Evolutionary conservation across 441 rosid species (phyloP).

Genomic region (Dalechampia spathulata): DNA sequence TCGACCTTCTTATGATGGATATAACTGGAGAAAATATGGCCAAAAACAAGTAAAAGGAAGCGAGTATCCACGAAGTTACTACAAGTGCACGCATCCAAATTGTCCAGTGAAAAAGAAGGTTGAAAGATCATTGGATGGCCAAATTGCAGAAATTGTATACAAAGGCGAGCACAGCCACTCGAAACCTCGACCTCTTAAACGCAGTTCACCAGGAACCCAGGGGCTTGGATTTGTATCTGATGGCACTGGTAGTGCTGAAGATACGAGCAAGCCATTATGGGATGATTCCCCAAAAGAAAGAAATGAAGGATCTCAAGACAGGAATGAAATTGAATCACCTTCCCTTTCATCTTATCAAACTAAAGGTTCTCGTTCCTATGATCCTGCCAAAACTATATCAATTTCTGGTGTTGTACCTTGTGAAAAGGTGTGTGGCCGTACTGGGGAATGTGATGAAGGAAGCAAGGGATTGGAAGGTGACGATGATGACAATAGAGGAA

Average conservation of each 20-base stretch:
- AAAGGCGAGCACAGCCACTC: constrained; percentile 84
- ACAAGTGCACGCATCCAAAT: constrained; percentile 79
- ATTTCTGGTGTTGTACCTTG: constrained; percentile 27
- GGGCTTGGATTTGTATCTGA: constrained; percentile 32
- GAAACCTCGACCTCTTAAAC: constrained; percentile 61
- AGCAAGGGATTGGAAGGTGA: constrained; percentile 45
- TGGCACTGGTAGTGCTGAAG: constrained; percentile 33
- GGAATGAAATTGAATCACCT: constrained; percentile 34
- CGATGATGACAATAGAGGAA: constrained; percentile 49
- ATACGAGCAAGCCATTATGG: constrained; percentile 21
- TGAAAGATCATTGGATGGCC: constrained; percentile 77
- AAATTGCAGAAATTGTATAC: constrained; percentile 86
- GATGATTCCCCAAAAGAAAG: constrained; percentile 29
- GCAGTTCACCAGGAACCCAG: constrained; percentile 29
- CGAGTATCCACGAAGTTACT: no score
- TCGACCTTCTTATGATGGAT: constrained; percentile 77
- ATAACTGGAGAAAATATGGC: constrained; percentile 96
- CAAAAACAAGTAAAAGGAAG: constrained; percentile 98
- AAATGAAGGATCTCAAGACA: constrained; percentile 36
- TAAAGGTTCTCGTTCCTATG: constrained; percentile 21
- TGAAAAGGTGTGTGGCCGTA: constrained; percentile 52
- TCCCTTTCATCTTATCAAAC: constrained; percentile 29
- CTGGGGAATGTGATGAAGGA: constrained; percentile 58
- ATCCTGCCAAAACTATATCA: constrained; percentile 25
- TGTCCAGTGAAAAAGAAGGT: constrained; percentile 93